These are phyloP conservation scores for Lachnellula cervina DNA, from an alignment of 2,329 filamentous ascomycete genomes.

Conservation along the genomic window DNA sequence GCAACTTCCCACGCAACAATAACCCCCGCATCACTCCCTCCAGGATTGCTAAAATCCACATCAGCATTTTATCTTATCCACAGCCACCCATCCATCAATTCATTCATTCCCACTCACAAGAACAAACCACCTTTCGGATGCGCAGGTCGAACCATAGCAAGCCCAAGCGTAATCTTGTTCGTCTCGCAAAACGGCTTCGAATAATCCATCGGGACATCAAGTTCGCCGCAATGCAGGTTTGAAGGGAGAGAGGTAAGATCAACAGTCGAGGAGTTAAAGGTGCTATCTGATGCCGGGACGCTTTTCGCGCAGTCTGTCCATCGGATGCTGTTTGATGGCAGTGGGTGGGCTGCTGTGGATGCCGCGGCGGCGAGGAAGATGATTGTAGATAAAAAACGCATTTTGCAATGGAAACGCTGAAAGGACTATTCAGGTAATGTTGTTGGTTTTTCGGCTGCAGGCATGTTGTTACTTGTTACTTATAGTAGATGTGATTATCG, in stretches of 20 bases:
- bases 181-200: slow-evolving; percentile 5
- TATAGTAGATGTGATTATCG: too few relatives aligned
- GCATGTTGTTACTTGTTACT: too few relatives aligned
- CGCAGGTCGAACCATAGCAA: slow-evolving; percentile 9
- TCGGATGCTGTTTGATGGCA: neutral
- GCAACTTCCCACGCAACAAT: slow-evolving; percentile 13
- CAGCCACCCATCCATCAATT: neutral
- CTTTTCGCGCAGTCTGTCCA: slow-evolving; percentile 1
- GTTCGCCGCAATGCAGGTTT: slow-evolving; percentile 8
- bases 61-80: neutral
- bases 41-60: slow-evolving; percentile 1
- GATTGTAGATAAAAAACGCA: neutral
- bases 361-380: neutral
- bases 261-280: neutral
- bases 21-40: slow-evolving; percentile 12
- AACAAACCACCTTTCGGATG: slow-evolving; percentile 10
- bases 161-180: slow-evolving; percentile 13
- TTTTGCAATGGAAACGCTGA: neutral
- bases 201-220: slow-evolving; percentile 18
- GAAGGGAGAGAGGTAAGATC: slow-evolving; percentile 10
- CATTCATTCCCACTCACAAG: slow-evolving; percentile 2
- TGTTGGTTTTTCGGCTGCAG: too few relatives aligned
- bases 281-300: neutral
- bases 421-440: too few relatives aligned
- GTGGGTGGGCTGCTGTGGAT: neutral